Percentiles rank a stretch among this genome's conserved stretches.
These are phyloP conservation scores for Chaetomium sp. DNA, from an alignment of 2,329 filamentous ascomycete genomes.

Conservation along the genomic window DNA sequence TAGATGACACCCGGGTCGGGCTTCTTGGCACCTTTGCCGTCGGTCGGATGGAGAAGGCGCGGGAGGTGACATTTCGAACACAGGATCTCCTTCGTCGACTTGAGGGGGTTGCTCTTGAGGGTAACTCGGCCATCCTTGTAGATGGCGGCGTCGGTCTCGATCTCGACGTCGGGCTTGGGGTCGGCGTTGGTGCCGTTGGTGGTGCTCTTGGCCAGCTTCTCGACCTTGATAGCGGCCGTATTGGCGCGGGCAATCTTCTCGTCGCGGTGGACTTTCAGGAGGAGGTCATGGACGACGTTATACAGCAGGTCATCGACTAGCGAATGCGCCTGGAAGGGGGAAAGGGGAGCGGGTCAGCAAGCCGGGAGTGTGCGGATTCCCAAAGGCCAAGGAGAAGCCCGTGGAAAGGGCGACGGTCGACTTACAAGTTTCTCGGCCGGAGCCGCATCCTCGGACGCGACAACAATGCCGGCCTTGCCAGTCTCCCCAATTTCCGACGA, in stretches of 20 bases:
- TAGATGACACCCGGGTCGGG: conserved; percentile 64
- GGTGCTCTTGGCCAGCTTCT: conserved; percentile 53
- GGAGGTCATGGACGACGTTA: conserved; percentile 69
- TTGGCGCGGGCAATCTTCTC: conserved; percentile 69
- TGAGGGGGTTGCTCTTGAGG: conserved; percentile 65
- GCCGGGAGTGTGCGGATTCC: neutral
- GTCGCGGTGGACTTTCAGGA: conserved; percentile 68
- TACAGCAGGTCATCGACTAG: conserved; percentile 70
- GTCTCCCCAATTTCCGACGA: conserved; percentile 26
- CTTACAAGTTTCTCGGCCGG: conserved; percentile 56
- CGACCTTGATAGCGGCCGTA: conserved; percentile 57
- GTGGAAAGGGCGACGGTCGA: neutral
- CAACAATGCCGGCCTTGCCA: conserved; percentile 52
- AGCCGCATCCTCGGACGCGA: conserved; percentile 45
- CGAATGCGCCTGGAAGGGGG: conserved; percentile 45
- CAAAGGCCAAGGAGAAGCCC: neutral
- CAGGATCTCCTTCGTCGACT: conserved; percentile 63
- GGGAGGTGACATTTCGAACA: conserved; percentile 71
- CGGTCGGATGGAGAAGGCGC: conserved; percentile 64
- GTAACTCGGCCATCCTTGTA: conserved; percentile 64
- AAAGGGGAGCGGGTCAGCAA: conserved; percentile 12
- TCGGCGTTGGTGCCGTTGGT: conserved; percentile 49
- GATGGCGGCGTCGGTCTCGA: conserved; percentile 61
- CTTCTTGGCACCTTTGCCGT: conserved; percentile 59
- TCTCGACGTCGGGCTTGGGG: conserved; percentile 47